These are phyloP conservation scores for Cryptosporidium viatorum DNA, from an alignment of 169 alveolate genomes.

Conservation along the genomic window DNA sequence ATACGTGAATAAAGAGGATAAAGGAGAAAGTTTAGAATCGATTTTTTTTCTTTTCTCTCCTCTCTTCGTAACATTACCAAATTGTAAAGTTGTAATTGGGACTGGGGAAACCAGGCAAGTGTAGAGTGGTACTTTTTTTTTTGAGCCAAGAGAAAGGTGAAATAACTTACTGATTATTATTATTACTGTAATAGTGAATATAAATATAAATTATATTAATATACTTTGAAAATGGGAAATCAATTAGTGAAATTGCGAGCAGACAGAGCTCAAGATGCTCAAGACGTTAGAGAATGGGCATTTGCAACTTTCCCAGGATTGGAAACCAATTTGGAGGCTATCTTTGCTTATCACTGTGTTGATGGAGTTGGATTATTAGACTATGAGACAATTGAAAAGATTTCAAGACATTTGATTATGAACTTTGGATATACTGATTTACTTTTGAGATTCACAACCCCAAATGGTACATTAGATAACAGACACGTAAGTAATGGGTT, in stretches of 20 bases:
- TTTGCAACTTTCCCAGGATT: slow-evolving; percentile 72
- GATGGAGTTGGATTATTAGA: slow-evolving; percentile 66
- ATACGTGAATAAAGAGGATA: background rate
- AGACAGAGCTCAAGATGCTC: slow-evolving; percentile 64
- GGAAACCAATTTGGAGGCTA: slow-evolving; percentile 59
- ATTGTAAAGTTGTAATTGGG: background rate
- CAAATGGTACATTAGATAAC: slow-evolving; percentile 46
- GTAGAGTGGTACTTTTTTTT: background rate
- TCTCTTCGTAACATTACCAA: background rate
- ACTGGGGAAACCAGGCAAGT: background rate
- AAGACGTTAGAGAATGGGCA: slow-evolving; percentile 73
- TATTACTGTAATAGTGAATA: background rate
- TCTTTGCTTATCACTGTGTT: slow-evolving; percentile 63
- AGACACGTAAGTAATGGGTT: slow-evolving; percentile 51
- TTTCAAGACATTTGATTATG: slow-evolving; percentile 62
- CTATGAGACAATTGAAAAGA: slow-evolving; percentile 50
- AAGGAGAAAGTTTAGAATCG: background rate
- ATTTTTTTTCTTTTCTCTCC: background rate
- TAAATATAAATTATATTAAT: background rate
- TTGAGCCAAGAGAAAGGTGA: background rate
- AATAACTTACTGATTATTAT: background rate
- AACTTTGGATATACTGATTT: slow-evolving; percentile 69
- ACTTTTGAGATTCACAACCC: slow-evolving; percentile 39
- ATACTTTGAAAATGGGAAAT: slow-evolving; percentile 59
- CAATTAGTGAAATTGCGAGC: slow-evolving; percentile 70